Evolutionary conservation across 345 rosid genomes (phyloP), one percentile per base, ranked within the genome.

Genomic region (Cardamine resedifolia): DNA sequence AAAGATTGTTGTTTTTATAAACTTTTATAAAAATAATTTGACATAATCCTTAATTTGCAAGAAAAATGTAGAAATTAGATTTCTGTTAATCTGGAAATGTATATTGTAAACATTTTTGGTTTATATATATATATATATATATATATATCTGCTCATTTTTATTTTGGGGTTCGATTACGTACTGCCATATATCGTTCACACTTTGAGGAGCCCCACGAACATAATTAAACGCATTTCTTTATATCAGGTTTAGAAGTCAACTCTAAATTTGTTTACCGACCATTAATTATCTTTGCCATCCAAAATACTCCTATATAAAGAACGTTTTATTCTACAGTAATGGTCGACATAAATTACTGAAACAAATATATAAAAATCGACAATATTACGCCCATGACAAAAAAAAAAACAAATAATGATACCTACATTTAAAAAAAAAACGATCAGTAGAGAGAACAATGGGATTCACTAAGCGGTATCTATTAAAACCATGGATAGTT

Each of bases 381-480:
- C 19, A 33, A 19, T 6, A 50, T 4, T 10, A 61, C 2, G 69
- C 70, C 62, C 56, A 53, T 60, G 28, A 62, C 64, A 67, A 26
- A 41, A 51, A 39, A 51, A 39, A 14, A 74, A 58, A 30, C 34
- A 27, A 58, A 38, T 39, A 12, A 30, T 20, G 55, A 31, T 52
- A 58, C 30, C 15, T 23, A 52, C 63, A 55, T 41, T 15, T 27
- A 47, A 16, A 39, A 31, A 44, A n/a, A 44, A 44, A n/a, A 6
- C 6, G 9, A n/a, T 6, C 8, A 15, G 45, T 2, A 2, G 7
- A 44, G 68, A 64, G 45, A 68, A 68, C 74, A 60, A 53, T 75
- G 70, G 79, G 79, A 64, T 59, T 59, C 69, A 61, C 31, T 31
- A 52, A 52, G 79, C 44, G 74, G 74, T 68, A 41, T 75, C 47